These are phyloP conservation scores for Wallacemonas collosoma DNA, from an alignment of 208 protist genomes.

Conservation along the genomic window DNA sequence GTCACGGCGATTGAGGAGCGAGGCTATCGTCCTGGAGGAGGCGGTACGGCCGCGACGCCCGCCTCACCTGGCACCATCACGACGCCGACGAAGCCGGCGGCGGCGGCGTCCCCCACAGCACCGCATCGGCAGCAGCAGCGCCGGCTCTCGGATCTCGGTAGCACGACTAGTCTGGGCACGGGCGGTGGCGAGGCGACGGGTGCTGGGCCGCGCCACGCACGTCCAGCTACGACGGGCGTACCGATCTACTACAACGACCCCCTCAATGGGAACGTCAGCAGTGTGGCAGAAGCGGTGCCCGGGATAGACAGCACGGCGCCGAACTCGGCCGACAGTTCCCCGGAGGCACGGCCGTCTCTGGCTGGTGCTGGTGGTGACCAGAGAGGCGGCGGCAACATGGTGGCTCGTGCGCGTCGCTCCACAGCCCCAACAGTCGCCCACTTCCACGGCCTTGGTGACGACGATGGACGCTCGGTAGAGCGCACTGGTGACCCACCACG, in stretches of 20 bases:
- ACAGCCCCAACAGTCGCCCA: not conserved
- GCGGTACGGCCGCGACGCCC: no score
- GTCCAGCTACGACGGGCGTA: not conserved
- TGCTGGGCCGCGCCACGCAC: no score
- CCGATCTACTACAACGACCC: conserved; percentile 14
- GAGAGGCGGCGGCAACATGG: no score
- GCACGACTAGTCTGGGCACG: not conserved
- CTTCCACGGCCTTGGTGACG: conserved; percentile 8
- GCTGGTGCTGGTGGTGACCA: no score
- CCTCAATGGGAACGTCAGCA: not conserved
- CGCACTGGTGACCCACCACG: no score
- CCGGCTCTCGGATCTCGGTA: not conserved
- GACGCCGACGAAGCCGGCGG: not conserved
- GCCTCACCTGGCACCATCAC: not conserved
- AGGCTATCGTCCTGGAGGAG: not conserved
- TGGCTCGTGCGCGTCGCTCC: not conserved
- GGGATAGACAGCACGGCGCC: no score
- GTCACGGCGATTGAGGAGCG: conserved; percentile 15
- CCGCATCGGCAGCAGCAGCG: not conserved
- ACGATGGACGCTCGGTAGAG: not conserved
- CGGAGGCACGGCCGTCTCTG: no score
- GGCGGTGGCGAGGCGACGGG: not conserved
- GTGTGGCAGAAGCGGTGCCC: conserved; percentile 1
- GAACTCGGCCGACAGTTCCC: no score
- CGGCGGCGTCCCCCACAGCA: not conserved